Base-by-base conservation (phyloP, 225 moss, liverwort and hornwort species). In the Pseudisothecium myosuroides region DNA sequence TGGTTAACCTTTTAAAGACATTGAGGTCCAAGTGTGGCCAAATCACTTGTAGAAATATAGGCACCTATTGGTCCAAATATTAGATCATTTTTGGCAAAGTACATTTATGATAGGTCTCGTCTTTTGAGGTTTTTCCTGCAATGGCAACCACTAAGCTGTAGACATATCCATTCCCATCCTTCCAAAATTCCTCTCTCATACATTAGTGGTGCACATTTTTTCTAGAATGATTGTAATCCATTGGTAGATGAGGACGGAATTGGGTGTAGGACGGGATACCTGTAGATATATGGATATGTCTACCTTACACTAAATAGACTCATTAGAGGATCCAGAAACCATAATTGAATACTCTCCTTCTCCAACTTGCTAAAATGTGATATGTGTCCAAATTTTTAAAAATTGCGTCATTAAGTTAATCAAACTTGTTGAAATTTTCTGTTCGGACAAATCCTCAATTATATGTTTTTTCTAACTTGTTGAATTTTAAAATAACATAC, bases 301-400 rank as follows among this genome's bases (percentile, higher is more conserved):
- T 74, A 74, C 0, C 0, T 74, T 12, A 19, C 1, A 32, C 1
- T 19, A 2, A 31, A 75, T 32, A 17, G 17, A 6, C 2, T 17
- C 49, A 19, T 75, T 49, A 7, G 7, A 0, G 1, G n/a, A n/a
- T n/a, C n/a, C n/a, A 1, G 17, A 45, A 45, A 10, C 7, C 7
- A 19, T 1, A 7, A 1, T 7, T 31, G 19, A 49, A 12, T 20
- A 75, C 0, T 75, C 1, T 12, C 20, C 20, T 75, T 19, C 2
- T 0, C 20, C 12, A 32, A 47, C 7, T 74, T 4, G 2, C 32
- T 7, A 50, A 2, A 50, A 21, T 3, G 0, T 34, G 14, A 52
- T 47, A 13, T 0, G 0, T 34, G 0, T 34, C 12, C 0, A 32
- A 0, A 21, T 76, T 76, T 76, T 20, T 4, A 7, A 13, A 32